These are phyloP conservation scores for Isatis tinctoria DNA, from an alignment of 345 rosid genomes.

Conservation along the genomic window DNA sequence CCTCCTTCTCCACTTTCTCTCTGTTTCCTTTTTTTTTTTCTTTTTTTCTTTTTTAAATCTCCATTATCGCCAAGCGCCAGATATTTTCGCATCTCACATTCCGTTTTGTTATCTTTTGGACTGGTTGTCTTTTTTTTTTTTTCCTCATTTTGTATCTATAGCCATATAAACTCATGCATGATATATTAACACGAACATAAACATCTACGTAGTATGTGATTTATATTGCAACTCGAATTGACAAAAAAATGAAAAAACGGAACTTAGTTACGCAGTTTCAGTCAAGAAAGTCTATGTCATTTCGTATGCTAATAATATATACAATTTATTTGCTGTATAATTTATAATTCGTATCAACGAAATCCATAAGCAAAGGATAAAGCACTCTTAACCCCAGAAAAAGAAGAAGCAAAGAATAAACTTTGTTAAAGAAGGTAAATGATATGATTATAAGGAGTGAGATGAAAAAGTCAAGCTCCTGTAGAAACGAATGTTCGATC, in stretches of 20 bases:
- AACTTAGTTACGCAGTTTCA: not conserved
- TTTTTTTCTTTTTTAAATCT: too few species aligned
- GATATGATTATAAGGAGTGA: not conserved
- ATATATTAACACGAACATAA: not conserved
- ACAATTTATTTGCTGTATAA: too few species aligned
- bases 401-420: not conserved
- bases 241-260: not conserved
- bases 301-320: too few species aligned
- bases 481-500: not conserved
- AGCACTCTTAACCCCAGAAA: too few species aligned
- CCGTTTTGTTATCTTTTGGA: not conserved
- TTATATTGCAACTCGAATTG: too few species aligned
- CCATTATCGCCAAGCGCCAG: not conserved
- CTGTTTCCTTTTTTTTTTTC: not conserved
- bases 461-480: not conserved
- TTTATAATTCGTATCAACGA: too few species aligned
- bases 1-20: not conserved
- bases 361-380: too few species aligned
- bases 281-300: too few species aligned
- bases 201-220: too few species aligned
- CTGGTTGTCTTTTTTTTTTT: too few species aligned
- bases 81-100: not conserved
- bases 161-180: not conserved
- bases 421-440: not conserved
- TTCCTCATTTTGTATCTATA: not conserved